Conservation (phyloP, 2,329 filamentous ascomycete genomes). For the Cercospora sp. region DNA sequence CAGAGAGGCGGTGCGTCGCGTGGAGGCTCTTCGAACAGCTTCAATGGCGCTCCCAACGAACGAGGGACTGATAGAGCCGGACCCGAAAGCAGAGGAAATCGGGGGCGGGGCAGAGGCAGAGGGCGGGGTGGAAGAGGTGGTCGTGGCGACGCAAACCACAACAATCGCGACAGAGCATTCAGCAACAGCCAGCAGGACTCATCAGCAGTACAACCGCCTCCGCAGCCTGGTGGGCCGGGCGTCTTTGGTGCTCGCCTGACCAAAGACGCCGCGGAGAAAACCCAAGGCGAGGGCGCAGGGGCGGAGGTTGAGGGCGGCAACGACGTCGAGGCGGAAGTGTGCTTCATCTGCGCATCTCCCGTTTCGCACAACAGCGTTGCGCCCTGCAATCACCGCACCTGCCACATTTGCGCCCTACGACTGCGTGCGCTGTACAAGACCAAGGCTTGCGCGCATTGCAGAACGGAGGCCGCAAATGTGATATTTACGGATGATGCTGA, state of each 20-base stretch:
- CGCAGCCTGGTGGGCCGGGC: conserved; percentile 39
- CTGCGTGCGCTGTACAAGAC: conserved; percentile 94
- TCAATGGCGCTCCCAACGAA: conserved; percentile 17
- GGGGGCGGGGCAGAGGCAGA: conserved; percentile 32
- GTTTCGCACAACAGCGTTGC: conserved; percentile 85
- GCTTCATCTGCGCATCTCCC: conserved; percentile 94
- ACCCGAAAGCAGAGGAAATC: conserved; percentile 19
- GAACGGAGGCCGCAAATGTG: conserved; percentile 76
- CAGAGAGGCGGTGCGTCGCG: conserved; percentile 26
- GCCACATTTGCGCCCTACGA: conserved; percentile 90
- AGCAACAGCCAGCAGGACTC: conserved; percentile 31
- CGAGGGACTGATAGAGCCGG: conserved; percentile 16
- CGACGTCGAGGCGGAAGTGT: conserved; percentile 65
- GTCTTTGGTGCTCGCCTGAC: conserved; percentile 51
- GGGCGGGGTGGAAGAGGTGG: conserved; percentile 39
- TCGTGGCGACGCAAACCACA: conserved; percentile 27
- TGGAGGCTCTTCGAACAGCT: conserved; percentile 18
- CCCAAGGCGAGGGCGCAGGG: conserved; percentile 34
- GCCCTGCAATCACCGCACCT: conserved; percentile 94
- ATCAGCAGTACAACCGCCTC: conserved; percentile 40
- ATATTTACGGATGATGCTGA: conserved; percentile 85
- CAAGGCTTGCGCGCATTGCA: conserved; percentile 93
- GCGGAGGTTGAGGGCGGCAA: conserved; percentile 23
- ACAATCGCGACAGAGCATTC: conserved; percentile 39
- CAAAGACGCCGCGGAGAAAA: conserved; percentile 47